Conservation (phyloP, 1,284 basidiomycete species). For the Marasmius fiardii region DNA sequence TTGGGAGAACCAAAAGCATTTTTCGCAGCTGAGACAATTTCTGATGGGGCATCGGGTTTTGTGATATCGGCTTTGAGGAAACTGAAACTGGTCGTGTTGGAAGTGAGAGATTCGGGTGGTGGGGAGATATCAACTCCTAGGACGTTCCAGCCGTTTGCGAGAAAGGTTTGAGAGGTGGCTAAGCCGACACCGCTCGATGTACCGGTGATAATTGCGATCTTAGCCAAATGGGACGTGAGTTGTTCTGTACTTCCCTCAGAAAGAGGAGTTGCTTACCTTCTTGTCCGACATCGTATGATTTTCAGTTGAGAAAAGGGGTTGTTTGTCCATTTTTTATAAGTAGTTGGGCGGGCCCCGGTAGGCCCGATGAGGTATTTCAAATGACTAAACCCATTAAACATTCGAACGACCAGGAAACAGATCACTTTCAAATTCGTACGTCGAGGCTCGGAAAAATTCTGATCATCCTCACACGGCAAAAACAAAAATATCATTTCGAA, state of each 20-base stretch:
- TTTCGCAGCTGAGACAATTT: slow-evolving; percentile 12
- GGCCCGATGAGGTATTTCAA: too few relatives aligned
- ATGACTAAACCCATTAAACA: too few relatives aligned
- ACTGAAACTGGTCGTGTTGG: slow-evolving; percentile 3
- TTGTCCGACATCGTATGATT: background rate
- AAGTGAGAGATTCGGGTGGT: background rate
- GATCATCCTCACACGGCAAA: too few relatives aligned
- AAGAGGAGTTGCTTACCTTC: background rate
- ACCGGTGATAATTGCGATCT: slow-evolving; percentile 15
- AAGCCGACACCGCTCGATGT: slow-evolving; percentile 30
- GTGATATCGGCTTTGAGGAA: slow-evolving; percentile 15
- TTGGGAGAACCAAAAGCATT: slow-evolving; percentile 8
- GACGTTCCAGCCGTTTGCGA: slow-evolving; percentile 17
- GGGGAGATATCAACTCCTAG: slow-evolving; percentile 15
- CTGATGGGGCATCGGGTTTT: slow-evolving; percentile 6
- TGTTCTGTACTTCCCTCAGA: background rate
- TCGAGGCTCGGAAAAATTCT: too few relatives aligned
- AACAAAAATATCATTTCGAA: too few relatives aligned
- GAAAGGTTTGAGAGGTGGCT: slow-evolving; percentile 25
- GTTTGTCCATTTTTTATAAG: too few relatives aligned
- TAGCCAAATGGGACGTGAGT: background rate
- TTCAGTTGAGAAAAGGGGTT: too few relatives aligned
- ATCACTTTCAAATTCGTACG: too few relatives aligned
- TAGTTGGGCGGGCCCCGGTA: too few relatives aligned
- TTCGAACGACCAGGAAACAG: too few relatives aligned